Evolutionary conservation across 108 stramenopile species (phyloP), one percentile per base, ranked within the genome.

Genomic region (Nitzschia inconspicua): DNA sequence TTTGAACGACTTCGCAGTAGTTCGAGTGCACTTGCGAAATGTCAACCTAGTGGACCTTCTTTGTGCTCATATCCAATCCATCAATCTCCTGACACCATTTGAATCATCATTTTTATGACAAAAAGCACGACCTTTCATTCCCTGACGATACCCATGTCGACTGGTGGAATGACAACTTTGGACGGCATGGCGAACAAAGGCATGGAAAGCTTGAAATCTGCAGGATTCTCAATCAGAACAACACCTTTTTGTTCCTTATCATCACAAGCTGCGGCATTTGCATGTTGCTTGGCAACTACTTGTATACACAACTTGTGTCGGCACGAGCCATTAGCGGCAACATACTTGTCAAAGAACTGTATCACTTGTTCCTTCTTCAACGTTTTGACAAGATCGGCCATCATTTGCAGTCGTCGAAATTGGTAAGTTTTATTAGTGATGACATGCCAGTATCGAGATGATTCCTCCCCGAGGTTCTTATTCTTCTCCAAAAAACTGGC

Each of bases 381-480:
- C 4, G 30, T 54, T 36, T 65, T 47, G 3, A 79, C 76, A 14
- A 53, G 47, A 3, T 74, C 75, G 1, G 75, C 83, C 47, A 84
- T 55, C 20, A 62, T 42, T 47, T 65, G 32, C n/a, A 57, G 36
- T 23, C 68, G 56, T 3, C 27, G 39, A 32, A 84, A 84, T n/a
- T 65, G 28, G 56, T 73, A 84, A 20, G 58, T 74, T 28, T 68
- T 35, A 35, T 77, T 79, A 10, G 44, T 52, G 31, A 84, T 74
- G 18, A 70, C 63, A 48, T 50, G 32, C 75, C 75, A 84, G 48
- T 79, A 77, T 14, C 44, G 44, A 13, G 66, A 51, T 25, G 62
- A 60, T 57, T 84, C 83, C 60, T 84, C 75, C 14, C 72, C 68
- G 19, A 84, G 44, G 35, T 79, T 84, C 47, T 84, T 84, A 48